Evolutionary conservation across 106 monocot genomes (phyloP), one percentile per base, ranked within the genome.

Genomic region (Dendrobium chrysotoxum): DNA sequence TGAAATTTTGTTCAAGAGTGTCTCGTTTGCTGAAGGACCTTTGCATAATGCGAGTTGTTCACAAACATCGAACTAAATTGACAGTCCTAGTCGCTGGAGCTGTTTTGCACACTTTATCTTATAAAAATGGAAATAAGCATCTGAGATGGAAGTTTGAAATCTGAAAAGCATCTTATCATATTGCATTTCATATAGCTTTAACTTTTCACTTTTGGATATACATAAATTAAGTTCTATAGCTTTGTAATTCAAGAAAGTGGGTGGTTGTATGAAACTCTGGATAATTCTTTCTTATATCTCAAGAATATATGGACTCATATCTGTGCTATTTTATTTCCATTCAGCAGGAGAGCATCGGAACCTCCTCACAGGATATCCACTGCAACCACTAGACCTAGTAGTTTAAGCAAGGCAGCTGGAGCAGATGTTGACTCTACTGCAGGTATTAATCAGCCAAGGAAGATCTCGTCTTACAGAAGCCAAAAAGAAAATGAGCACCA

Each of bases 401-500:
- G 82, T 20, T 72, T 74, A 28, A 20, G 28, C 58, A 81, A 80
- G 75, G 39, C 53, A 42, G 30, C 26, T 77, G 81, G 54, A 73
- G 68, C 81, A 40, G 85, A 81, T 8, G 79, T 81, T 18, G 79
- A 82, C 13, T 50, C 39, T 82, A 35, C 81, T 46, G 47, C 74
- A 30, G 55, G 40, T 7, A 17, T 76, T 44, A 53, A 87, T 2
- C 75, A 79, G 15, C 64, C 79, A 40, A 30, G 31, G 31, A 91
- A 83, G 78, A 75, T 83, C 40, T 68, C 91, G 15, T 79, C 79
- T 28, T 85, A 85, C 30, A 85, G 82, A 44, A 91, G 93, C 76
- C 87, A 87, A 25, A 93, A 86, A 79, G 85, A 87, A 17, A 55
- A 72, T 10, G 83, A 87, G 8, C 86, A 84, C 12, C 84, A 80